A percentile compares a stretch with the other conserved stretches of the same genome.
Evolutionary conservation across 1,284 basidiomycete species (phyloP).

Genomic region (Xerocomus nothofagi): DNA sequence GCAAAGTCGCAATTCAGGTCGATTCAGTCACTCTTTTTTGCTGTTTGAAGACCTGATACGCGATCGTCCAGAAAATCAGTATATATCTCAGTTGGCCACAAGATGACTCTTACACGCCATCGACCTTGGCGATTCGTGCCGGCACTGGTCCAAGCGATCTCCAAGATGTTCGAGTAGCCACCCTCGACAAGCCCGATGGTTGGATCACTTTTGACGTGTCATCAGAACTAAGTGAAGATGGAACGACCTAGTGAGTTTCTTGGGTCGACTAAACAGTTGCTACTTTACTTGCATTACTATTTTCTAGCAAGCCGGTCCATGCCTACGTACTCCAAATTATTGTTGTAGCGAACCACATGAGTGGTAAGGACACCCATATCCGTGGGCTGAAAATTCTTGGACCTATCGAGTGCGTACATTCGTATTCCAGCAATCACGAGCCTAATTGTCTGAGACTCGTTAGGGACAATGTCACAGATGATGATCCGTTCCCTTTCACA

Average conservation of each 20-base stretch:
- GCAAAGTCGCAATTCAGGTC: slow-evolving; percentile 88
- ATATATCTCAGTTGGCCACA: slow-evolving; percentile 83
- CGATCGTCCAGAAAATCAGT: slow-evolving; percentile 74
- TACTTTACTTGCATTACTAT: slow-evolving; percentile 3
- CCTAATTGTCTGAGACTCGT: not conserved
- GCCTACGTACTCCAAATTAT: slow-evolving; percentile 91
- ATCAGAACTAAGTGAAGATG: slow-evolving; percentile 76
- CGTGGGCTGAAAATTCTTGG: slow-evolving; percentile 87
- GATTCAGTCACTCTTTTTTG: not conserved
- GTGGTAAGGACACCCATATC: slow-evolving; percentile 98
- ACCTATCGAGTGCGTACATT: slow-evolving; percentile 66
- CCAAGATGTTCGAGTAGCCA: slow-evolving; percentile 86
- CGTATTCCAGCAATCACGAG: not conserved
- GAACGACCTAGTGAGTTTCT: slow-evolving; percentile 58
- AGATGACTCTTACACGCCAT: slow-evolving; percentile 98
- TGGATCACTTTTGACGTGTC: slow-evolving; percentile 93
- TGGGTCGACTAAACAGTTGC: not conserved
- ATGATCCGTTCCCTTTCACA: slow-evolving; percentile 70
- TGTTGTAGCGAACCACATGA: slow-evolving; percentile 93
- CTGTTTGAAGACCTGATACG: slow-evolving; percentile 1
- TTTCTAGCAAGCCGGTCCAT: slow-evolving; percentile 75
- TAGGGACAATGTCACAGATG: slow-evolving; percentile 49
- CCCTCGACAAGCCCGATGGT: slow-evolving; percentile 88
- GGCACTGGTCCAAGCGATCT: slow-evolving; percentile 92
- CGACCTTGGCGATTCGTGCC: slow-evolving; percentile 84